Conservation (phyloP, 768 basidiomycete genomes). For the Crepidotus variabilis region DNA sequence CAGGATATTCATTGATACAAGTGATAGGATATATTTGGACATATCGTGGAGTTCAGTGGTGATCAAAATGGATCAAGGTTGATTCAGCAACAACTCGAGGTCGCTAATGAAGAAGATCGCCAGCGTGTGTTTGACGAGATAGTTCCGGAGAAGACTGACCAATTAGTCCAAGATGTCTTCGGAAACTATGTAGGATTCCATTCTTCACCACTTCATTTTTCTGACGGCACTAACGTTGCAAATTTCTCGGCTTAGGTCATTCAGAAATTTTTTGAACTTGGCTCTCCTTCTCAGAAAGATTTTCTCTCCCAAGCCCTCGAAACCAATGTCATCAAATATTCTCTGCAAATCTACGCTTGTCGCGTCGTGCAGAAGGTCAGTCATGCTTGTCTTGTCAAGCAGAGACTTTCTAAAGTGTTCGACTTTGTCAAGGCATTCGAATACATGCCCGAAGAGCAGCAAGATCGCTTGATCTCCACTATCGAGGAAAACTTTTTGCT, state of each 20-base stretch:
- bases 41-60: conserved; percentile 86
- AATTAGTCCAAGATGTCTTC: conserved; percentile 88
- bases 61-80: conserved; percentile 99
- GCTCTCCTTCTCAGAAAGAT: conserved; percentile 70
- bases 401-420: conserved; percentile 5
- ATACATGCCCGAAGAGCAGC: conserved; percentile 73
- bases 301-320: conserved; percentile 71
- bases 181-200: conserved; percentile 81
- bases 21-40: conserved; percentile 76
- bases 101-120: conserved; percentile 68
- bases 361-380: conserved; percentile 89
- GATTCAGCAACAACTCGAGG: conserved; percentile 78
- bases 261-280: conserved; percentile 90
- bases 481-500: conserved; percentile 76
- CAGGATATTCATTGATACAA: background rate
- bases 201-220: background rate
- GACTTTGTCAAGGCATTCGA: conserved; percentile 70
- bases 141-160: conserved; percentile 66
- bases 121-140: conserved; percentile 79
- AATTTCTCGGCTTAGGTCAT: conserved; percentile 56
- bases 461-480: conserved; percentile 70
- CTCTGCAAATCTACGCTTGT: conserved; percentile 94
- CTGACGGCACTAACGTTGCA: conserved; percentile 5
- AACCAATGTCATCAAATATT: conserved; percentile 69
- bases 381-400: background rate